Base-by-base conservation (phyloP, 2,329 filamentous ascomycete species). In the Diplodia corticola region DNA sequence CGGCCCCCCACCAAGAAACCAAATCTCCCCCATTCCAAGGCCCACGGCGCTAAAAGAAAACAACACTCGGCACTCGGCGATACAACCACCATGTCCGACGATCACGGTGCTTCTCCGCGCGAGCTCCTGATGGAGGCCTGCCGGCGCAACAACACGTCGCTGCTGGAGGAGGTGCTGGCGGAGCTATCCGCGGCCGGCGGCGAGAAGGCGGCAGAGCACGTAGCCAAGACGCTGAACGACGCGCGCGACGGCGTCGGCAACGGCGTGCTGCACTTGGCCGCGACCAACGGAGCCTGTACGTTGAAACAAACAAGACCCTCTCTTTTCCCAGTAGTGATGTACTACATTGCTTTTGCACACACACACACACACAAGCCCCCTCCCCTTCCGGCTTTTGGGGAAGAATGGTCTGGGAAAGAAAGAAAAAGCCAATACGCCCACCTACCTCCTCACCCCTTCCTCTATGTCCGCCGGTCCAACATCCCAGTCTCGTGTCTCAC, bases 41-140 rank as follows among this genome's bases (percentile, higher is more conserved):
- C 30, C 30, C 28, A 6, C 28, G 28, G 9, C 30, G 30, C 9
- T 33, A 33, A 37, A 37, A n/a, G 40, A 20, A 44, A 33, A 33
- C 30, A 13, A 33, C 9, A 44, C 40, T 9, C 17, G 15, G 22
- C 33, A 44, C 28, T 15, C 26, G 22, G 30, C 12, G 12, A 5
- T 9, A 12, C 33, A 40, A 33, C n/a, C 17, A 55, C 12, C 53
- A 68, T 64, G 61, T 28, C 51, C 22, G 60, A 57, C 37, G 54
- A 57, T 64, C 73, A 96, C 90, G 95, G 94, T 77, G 94, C 94
- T 72, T 91, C 91, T 68, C 87, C 89, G 54, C 85, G 89, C 78
- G 94, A 98, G 82, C 86, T 91, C 74, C 86, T 98, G 72, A 88
- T 98, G 80, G 94, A 96, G 82, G 92, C 95, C 73, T 96, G 91